These are phyloP conservation scores for Lentinula raphanica DNA, from an alignment of 768 basidiomycete species.

Conservation along the genomic window DNA sequence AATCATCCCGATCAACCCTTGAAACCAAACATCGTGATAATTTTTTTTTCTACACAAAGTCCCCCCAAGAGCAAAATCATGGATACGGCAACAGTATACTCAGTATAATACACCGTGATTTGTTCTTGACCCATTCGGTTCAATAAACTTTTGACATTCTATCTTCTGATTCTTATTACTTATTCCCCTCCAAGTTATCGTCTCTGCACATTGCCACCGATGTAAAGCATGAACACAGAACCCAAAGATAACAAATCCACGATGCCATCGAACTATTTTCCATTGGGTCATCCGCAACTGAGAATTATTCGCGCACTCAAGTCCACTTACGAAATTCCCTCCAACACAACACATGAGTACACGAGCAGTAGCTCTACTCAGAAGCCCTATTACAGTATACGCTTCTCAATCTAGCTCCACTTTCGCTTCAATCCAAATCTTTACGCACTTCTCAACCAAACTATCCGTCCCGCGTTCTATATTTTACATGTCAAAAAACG, in stretches of 20 bases:
- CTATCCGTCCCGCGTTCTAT: not conserved
- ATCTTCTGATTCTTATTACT: not conserved
- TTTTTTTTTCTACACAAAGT: not conserved
- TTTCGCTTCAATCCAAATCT: not conserved
- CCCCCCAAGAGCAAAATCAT: not conserved
- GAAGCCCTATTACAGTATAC: not conserved
- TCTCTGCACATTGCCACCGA: not conserved
- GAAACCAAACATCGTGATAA: not conserved
- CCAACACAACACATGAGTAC: not conserved
- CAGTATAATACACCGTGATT: not conserved
- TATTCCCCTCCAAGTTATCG: not conserved
- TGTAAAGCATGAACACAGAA: not conserved
- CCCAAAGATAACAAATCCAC: not conserved
- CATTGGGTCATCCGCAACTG: slow-evolving; percentile 2
- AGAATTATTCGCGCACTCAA: not conserved
- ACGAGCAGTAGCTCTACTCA: not conserved
- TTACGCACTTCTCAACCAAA: not conserved
- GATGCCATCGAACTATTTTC: slow-evolving; percentile 2
- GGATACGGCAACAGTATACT: not conserved
- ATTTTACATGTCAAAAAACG: slow-evolving; percentile 2
- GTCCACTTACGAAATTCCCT: not conserved
- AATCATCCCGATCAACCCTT: slow-evolving; percentile 9
- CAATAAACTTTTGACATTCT: not conserved
- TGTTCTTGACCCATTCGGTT: not conserved
- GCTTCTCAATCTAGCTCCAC: not conserved